Evolutionary conservation across 768 basidiomycete species (phyloP), one percentile per base, ranked within the genome.

Genomic region (Xerocomus brunneocitrinus): DNA sequence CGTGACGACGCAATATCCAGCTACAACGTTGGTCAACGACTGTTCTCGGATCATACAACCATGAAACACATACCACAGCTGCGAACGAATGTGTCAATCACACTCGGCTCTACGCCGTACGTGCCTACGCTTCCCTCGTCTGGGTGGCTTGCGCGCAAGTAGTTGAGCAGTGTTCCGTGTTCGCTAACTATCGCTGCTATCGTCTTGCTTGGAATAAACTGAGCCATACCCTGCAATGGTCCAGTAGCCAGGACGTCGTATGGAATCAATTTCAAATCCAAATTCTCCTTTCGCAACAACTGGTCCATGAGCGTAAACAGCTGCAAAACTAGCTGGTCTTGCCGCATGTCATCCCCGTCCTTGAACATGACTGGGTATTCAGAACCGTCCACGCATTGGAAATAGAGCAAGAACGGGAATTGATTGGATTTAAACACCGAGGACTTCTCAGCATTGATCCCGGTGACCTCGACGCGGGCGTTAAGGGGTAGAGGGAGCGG

Each of bases 291-390:
- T 53, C 93, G 76, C 56, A 98, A 72, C 25, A 99, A 71, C 45
- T 89, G 79, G 66, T 99, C 94, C 97, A 99, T 99, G 27, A 99
- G 82, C 14, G 94, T 97, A 70, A 99, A 95, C n/a, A 98, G 78
- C 69, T 99, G 97, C 47, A 98, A 88, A 27, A 98, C 95, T 35
- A 99, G 82, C 68, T 99, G 97, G 67, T 99, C 97, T 69, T 99
- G 97, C 22, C 97, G 85, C 79, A 98, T 87, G 66, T 99, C 97
- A 66, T 98, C 97, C 13, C 97, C 97, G 60, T 98, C 95, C 71
- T 98, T 99, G 79, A 98, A 98, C 55, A 99, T 98, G 48, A 98
- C 81, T 0, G 95, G 90, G 69, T 89, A 98, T 65, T 94, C 90
- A 14, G 83, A 79, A 9, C 89, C 86, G 52, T 91, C 88, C 9